A percentile compares a stretch with the other conserved stretches of the same genome.
Conservation (phyloP, 352 stramenopile species). For the Globisporangium nodosum region DNA sequence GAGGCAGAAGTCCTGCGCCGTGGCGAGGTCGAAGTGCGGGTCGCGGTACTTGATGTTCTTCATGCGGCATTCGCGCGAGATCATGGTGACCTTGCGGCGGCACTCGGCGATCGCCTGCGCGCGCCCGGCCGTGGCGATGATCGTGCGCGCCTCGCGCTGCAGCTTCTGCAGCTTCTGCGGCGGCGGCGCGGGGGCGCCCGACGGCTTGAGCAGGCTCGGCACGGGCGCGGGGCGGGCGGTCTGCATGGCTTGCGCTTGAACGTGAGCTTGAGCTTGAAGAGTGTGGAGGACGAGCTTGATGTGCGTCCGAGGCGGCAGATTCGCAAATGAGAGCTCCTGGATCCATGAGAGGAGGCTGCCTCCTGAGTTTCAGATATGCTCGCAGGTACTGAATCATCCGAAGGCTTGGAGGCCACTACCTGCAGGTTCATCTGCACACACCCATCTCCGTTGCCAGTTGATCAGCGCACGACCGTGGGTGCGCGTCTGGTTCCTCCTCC, state of each 20-base stretch:
- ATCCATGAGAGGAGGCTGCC: no score
- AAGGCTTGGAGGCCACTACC: no score
- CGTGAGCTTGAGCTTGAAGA: neutral
- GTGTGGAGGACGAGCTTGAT: no score
- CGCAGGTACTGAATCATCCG: no score
- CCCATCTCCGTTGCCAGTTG: no score
- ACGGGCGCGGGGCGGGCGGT: constrained; percentile 7
- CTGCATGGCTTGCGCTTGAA: neutral
- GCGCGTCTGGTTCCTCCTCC: no score
- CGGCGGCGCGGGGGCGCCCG: neutral
- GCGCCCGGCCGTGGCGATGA: constrained; percentile 22
- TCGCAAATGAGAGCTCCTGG: neutral
- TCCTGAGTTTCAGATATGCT: no score
- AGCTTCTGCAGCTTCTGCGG: constrained; percentile 17
- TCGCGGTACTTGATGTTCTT: constrained; percentile 43
- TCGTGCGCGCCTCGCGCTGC: constrained; percentile 18
- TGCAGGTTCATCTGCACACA: no score
- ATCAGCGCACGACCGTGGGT: no score
- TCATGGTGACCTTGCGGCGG: constrained; percentile 31
- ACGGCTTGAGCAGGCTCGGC: constrained; percentile 5
- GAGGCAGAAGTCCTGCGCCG: constrained; percentile 19
- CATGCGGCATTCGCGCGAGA: constrained; percentile 33
- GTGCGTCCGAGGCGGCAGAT: neutral
- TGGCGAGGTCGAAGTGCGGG: constrained; percentile 30
- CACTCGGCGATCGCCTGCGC: constrained; percentile 28